These are phyloP conservation scores for Colletotrichum cuscutae DNA, from an alignment of 2,329 filamentous ascomycete genomes.

Conservation along the genomic window DNA sequence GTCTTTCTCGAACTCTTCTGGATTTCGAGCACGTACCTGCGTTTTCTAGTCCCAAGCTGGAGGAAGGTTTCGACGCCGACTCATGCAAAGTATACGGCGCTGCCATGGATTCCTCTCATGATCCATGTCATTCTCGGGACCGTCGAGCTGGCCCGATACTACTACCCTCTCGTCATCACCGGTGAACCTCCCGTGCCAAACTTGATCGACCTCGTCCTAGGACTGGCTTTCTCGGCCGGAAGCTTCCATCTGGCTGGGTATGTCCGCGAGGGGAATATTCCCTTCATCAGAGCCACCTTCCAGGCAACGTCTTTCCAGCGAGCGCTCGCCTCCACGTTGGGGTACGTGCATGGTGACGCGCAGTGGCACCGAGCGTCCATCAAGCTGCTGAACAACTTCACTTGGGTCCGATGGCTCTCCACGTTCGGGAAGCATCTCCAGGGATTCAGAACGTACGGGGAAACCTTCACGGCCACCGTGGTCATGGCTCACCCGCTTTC, in stretches of 20 bases:
- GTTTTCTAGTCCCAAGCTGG: background rate
- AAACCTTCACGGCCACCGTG: slow-evolving; percentile 3
- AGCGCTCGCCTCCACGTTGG: slow-evolving; percentile 8
- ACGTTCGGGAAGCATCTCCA: background rate
- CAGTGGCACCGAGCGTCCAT: slow-evolving; percentile 20
- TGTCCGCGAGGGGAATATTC: background rate
- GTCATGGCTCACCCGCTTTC: slow-evolving; percentile 11
- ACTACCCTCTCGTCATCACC: background rate
- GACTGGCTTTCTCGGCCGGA: background rate
- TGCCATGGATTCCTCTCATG: slow-evolving; percentile 4
- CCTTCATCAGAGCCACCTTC: slow-evolving; percentile 3
- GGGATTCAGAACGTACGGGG: slow-evolving; percentile 19
- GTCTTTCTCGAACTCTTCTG: slow-evolving; percentile 19
- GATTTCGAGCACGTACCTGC: background rate
- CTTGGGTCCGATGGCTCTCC: slow-evolving; percentile 10
- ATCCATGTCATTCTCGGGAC: slow-evolving; percentile 1
- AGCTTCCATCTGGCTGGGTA: background rate
- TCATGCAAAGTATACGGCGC: slow-evolving; percentile 1
- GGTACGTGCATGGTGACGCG: slow-evolving; percentile 17
- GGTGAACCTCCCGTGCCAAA: background rate
- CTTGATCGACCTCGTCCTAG: background rate
- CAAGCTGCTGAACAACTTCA: slow-evolving; percentile 21
- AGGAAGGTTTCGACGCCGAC: background rate
- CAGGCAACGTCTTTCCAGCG: slow-evolving; percentile 15
- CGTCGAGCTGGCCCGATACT: slow-evolving; percentile 4